Percentiles rank a stretch among this genome's conserved stretches.
phyloP scores from a whole-genome alignment of 331 rosid species.

The Rosa hybrid region DNA sequence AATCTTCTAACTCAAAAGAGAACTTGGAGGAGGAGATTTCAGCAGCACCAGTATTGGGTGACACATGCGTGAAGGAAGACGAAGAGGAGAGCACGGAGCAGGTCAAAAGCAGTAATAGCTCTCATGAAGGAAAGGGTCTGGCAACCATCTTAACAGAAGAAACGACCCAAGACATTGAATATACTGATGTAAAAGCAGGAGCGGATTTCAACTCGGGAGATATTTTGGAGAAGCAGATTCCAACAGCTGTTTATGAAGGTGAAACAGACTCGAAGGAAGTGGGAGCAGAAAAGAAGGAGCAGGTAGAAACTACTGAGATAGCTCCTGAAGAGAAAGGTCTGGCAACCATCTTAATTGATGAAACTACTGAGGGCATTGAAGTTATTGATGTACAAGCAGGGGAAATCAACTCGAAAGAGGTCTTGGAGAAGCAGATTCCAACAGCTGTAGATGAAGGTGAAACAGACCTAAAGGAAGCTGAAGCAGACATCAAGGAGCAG shows the following conservation, averaged over 20 bases:
- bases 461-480: slow-evolving; percentile 12
- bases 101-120: neutral
- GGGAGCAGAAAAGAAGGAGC: slow-evolving; percentile 20
- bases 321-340: slow-evolving; percentile 10
- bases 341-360: slow-evolving; percentile 14
- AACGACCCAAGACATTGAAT: neutral
- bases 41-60: neutral
- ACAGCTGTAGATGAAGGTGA: slow-evolving; percentile 3
- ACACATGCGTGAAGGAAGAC: slow-evolving; percentile 17
- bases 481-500: slow-evolving; percentile 24
- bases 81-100: slow-evolving; percentile 21
- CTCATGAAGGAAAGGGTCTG: neutral
- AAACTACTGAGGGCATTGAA: neutral
- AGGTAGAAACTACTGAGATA: neutral
- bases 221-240: slow-evolving; percentile 16
- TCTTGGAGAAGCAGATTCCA: slow-evolving; percentile 2
- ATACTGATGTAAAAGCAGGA: neutral
- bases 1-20: slow-evolving; percentile 6
- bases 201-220: neutral
- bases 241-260: slow-evolving; percentile 3
- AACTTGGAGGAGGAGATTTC: neutral
- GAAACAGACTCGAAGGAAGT: slow-evolving; percentile 18
- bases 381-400: slow-evolving; percentile 1
- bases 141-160: neutral
- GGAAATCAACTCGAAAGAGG: slow-evolving; percentile 1